Conservation (phyloP, 208 protist species). For the Trypanosoma cruzi region DNA sequence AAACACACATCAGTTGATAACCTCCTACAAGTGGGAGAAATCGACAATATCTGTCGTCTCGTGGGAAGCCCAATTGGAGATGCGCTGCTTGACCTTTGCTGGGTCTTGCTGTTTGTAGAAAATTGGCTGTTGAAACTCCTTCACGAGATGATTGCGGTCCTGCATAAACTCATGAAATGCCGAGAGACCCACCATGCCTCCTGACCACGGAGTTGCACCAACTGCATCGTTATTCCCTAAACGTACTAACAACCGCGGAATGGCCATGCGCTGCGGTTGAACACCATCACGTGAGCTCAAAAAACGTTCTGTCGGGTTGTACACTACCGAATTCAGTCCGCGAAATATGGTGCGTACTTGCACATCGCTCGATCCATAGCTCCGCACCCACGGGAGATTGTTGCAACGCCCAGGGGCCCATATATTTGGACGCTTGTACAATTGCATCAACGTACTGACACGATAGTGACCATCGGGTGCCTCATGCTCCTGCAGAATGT, state of each 20-base stretch:
- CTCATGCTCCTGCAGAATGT: constrained; percentile 76
- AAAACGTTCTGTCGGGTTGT: constrained; percentile 66
- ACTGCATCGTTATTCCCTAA: constrained; percentile 74
- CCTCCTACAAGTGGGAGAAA: constrained; percentile 71
- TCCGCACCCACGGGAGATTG: constrained; percentile 66
- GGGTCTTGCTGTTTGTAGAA: constrained; percentile 90
- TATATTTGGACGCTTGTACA: constrained; percentile 75
- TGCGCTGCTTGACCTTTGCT: constrained; percentile 63
- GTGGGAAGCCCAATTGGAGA: constrained; percentile 61
- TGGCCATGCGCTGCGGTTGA: constrained; percentile 50
- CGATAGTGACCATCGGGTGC: constrained; percentile 78
- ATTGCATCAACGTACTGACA: constrained; percentile 83
- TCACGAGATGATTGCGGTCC: constrained; percentile 75
- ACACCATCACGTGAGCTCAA: constrained; percentile 64
- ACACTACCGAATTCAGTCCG: constrained; percentile 66
- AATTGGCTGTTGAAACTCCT: constrained; percentile 72
- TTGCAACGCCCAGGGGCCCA: constrained; percentile 78
- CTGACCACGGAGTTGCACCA: constrained; percentile 80
- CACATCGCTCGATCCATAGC: constrained; percentile 80
- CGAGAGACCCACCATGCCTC: constrained; percentile 62
- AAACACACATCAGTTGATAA: not conserved
- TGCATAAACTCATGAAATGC: constrained; percentile 83
- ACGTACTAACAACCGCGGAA: constrained; percentile 73
- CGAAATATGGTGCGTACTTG: constrained; percentile 78
- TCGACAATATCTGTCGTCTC: constrained; percentile 81